Conservation (phyloP, 257 asterid species). For the Ophiorrhiza pumila region DNA sequence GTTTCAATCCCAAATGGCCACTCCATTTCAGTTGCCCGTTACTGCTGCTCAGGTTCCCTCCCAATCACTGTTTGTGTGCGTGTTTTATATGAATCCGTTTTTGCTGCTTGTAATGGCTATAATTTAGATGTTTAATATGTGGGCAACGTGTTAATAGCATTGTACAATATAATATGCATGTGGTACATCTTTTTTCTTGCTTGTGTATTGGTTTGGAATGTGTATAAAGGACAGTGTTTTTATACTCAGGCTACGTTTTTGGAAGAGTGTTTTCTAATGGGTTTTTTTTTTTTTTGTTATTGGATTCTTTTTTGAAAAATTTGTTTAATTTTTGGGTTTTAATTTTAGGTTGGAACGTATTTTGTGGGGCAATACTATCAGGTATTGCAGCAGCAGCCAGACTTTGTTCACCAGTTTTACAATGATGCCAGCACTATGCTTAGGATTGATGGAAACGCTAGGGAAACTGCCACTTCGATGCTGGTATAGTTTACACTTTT, state of each 20-base stretch:
- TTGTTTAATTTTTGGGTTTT: constrained; percentile 8
- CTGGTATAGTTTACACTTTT: constrained; percentile 49
- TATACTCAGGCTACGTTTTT: neutral
- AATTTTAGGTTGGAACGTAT: constrained; percentile 81
- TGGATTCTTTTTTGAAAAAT: neutral
- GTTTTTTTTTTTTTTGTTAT: neutral
- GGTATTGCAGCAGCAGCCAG: constrained; percentile 85
- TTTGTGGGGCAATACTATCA: constrained; percentile 96
- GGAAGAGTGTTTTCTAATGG: neutral
- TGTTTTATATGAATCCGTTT: neutral
- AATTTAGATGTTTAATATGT: too few species aligned
- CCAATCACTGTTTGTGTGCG: neutral
- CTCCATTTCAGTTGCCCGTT: constrained; percentile 69
- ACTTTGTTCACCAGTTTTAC: constrained; percentile 79
- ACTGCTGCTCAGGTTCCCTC: constrained; percentile 77
- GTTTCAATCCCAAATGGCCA: constrained; percentile 46
- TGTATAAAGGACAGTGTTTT: neutral
- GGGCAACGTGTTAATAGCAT: too few species aligned
- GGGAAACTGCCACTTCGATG: constrained; percentile 79
- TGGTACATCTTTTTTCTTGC: neutral
- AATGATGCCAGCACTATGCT: constrained; percentile 87
- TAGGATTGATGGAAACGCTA: constrained; percentile 73
- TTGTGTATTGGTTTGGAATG: neutral
- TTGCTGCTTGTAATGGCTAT: neutral
- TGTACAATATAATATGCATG: neutral